Conservation (phyloP, 2,329 filamentous ascomycete genomes). For the Stemphylium lycopersici region DNA sequence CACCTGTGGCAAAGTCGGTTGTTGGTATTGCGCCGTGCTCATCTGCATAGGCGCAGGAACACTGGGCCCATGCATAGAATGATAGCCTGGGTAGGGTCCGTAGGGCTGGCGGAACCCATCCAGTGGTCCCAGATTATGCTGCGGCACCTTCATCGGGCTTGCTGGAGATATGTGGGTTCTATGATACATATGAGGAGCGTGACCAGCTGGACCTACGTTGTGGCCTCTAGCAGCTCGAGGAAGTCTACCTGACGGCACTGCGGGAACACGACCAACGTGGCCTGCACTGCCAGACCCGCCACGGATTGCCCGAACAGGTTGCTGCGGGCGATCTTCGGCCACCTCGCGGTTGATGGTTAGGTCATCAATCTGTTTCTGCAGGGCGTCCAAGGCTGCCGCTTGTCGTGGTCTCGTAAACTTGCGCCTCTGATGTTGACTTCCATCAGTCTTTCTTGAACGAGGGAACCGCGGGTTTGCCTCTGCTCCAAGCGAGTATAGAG, state of each 20-base stretch:
- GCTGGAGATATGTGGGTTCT: not conserved
- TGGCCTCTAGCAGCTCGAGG: not conserved
- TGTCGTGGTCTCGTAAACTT: not conserved
- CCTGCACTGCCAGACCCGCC: not conserved
- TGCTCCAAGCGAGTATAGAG: slow-evolving; percentile 9
- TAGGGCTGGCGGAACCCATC: not conserved
- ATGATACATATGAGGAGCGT: not conserved
- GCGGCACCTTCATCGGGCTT: not conserved
- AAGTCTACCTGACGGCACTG: not conserved
- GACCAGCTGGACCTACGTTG: not conserved
- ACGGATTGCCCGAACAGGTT: not conserved
- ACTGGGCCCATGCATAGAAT: not conserved
- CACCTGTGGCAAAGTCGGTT: not conserved
- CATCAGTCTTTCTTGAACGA: not conserved
- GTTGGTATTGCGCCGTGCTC: not conserved
- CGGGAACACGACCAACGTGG: not conserved
- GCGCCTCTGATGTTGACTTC: not conserved
- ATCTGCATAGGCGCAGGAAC: not conserved
- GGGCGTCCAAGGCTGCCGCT: not conserved
- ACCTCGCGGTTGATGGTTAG: not conserved
- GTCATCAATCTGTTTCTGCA: not conserved
- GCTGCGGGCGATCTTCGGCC: not conserved
- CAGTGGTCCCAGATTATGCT: not conserved
- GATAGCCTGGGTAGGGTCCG: not conserved
- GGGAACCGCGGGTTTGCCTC: slow-evolving; percentile 5